Base-by-base conservation (phyloP, 305 asterid genomes). In the Solanum chacoense region DNA sequence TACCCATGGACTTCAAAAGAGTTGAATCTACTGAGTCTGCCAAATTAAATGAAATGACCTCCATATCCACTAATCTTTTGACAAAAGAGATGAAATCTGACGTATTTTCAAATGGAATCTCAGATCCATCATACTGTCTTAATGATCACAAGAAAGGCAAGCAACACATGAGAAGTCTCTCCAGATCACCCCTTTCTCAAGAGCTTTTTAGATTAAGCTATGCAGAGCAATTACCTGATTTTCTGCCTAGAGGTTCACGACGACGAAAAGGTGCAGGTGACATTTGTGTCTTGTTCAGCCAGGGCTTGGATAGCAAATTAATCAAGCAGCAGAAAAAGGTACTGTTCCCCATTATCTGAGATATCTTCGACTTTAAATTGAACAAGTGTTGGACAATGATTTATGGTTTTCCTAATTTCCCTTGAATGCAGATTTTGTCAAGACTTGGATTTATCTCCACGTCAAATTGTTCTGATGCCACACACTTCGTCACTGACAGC, bases 291-390 rank as follows among this genome's bases (percentile, higher is more conserved):
- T 92, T 96, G 92, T 92, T 96, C 91, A 96, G 99, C 94, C 96
- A 94, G 91, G 93, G 94, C 92, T 88, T 96, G 92, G 94, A 94
- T 79, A 87, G 85, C 86, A 89, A 90, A 88, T 87, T 92, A 89
- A 91, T 94, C 83, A 92, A 93, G 92, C 92, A 90, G 92, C 98
- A 94, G 92, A 94, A 89, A 92, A 96, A 91, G 95, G 98, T 96
- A 73, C 29, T 8, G 77, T 75, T 85, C 88, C 79, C 45, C n/a
- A 40, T 28, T 72, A 11, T 26, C 34, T 75, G 71, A 6, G 40
- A 24, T 32, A 38, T 85, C n/a, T 73, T 87, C 32, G 3, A 86
- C 86, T 6, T 89, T 91, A 71, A 71, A 69, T 87, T 86, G 38
- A 40, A 40, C 72, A n/a, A 85, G 14, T 34, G 84, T 72, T 87